Base-by-base conservation (phyloP, 176 grass and related monocot species). In the Carex parvula region DNA sequence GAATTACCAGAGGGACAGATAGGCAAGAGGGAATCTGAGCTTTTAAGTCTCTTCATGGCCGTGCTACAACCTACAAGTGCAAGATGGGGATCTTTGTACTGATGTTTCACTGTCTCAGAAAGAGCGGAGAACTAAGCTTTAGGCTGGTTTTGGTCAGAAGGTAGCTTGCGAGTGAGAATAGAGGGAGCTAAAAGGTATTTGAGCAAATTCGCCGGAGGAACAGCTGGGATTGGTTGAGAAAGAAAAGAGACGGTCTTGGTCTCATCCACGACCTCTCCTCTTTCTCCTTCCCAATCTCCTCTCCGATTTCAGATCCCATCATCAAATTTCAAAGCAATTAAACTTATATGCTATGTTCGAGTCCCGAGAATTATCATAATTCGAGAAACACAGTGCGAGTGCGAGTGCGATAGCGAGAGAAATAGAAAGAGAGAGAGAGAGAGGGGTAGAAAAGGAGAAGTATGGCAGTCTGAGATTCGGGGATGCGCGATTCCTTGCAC, bases 291-390 rank as follows among this genome's bases (percentile, higher is more conserved):
- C 57, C 69, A 60, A 85, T 80, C 81, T 39, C 84, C 73, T 88
- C 82, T 53, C 56, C 80, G 20, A 52, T 70, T 83, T 93, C 91
- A 67, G 86, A 90, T 81, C 88, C 84, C 89, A 87, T 70, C 53
- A 63, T 65, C 81, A 54, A 84, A 17, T 55, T 52, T 56, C 14
- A 57, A 52, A 82, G 33, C n/a, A 84, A 85, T n/a, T n/a, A n/a
- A 77, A 76, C 13, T 12, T 1, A 44, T 46, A 11, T 79, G 54
- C 15, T 29, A 32, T 52, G 1, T 58, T 65, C 71, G 55, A 39
- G 42, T 88, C 85, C 79, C 24, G 41, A 84, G 63, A 60, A 8
- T 56, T 86, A 78, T 86, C 86, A 88, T 88, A 75, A 74, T 84
- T 76, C 20, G 24, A 76, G 33, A 53, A 12, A 54, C 64, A 20